Percentiles rank a stretch among this genome's conserved stretches.
phyloP scores from a whole-genome alignment of 768 basidiomycete species.

The Imleria badia region DNA sequence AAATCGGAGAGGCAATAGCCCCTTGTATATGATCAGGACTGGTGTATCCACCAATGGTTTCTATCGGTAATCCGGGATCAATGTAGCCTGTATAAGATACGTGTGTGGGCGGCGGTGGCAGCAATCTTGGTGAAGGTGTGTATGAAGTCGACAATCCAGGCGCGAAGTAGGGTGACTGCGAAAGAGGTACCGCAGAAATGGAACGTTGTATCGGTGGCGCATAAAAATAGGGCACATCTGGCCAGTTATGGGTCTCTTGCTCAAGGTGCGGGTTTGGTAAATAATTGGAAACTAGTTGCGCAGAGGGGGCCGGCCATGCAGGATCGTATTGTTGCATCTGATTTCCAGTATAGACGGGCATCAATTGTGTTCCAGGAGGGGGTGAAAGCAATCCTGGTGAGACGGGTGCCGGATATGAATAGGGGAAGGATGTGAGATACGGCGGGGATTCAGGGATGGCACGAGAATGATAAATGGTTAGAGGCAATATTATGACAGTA shows the following conservation, averaged over 20 bases:
- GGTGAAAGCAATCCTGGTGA: slow-evolving; percentile 27
- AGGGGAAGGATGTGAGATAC: slow-evolving; percentile 11
- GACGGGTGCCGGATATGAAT: slow-evolving; percentile 18
- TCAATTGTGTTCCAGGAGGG: slow-evolving; percentile 15
- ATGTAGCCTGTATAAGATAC: slow-evolving; percentile 19
- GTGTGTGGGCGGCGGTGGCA: slow-evolving; percentile 32
- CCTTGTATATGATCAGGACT: slow-evolving; percentile 62
- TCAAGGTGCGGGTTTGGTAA: slow-evolving; percentile 5
- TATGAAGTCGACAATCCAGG: slow-evolving; percentile 37
- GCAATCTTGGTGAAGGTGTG: slow-evolving; percentile 21
- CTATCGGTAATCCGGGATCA: slow-evolving; percentile 12
- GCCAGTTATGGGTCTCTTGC: slow-evolving; percentile 18
- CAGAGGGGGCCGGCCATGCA: slow-evolving; percentile 7
- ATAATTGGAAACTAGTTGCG: slow-evolving; percentile 3
- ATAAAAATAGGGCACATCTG: slow-evolving; percentile 28
- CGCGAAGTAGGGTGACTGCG: slow-evolving; percentile 30
- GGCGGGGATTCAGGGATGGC: slow-evolving; percentile 46
- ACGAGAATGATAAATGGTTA: slow-evolving; percentile 63
- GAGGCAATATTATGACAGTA: slow-evolving; percentile 60
- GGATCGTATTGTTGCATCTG: slow-evolving; percentile 9
- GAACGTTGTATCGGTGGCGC: slow-evolving; percentile 46
- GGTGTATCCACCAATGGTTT: slow-evolving; percentile 17
- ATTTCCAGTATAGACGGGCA: slow-evolving; percentile 10
- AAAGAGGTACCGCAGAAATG: slow-evolving; percentile 47
- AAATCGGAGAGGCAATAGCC: slow-evolving; percentile 54